Base-by-base conservation (phyloP, 441 rosid genomes). In the Melastoma candidum region DNA sequence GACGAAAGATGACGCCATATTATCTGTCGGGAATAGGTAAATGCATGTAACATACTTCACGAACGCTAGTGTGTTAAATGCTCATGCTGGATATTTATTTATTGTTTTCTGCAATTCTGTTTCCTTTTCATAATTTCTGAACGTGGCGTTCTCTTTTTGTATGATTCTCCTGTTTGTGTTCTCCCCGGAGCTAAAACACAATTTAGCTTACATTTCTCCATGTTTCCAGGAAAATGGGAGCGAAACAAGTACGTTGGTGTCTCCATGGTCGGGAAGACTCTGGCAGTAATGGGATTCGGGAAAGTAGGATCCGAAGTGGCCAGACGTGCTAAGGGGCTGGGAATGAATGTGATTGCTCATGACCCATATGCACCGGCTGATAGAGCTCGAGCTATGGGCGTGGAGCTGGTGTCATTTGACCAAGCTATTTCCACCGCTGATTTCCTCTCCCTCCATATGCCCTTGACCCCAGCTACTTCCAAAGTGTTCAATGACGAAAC, bases 361-460 rank as follows among this genome's bases (percentile, higher is more conserved):
- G 99, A 93, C 68, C 99, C 99, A 4, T 93, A 89, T 57, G 97
- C 97, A 0, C 79, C 97, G 0, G 95, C 99, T 1, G 97, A 93
- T 44, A 81, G 97, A 48, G 97, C 99, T 4, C 88, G 82, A 44
- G 95, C 97, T 7, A 66, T 84, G 54, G 96, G 95, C 12, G 99
- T 84, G 26, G 95, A 84, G 10, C 68, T 93, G 50, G 99, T 86
- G 47, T 75, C 85, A 66, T 89, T 89, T 56, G 93, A 83, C 12
- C 88, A 81, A 61, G 96, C 93, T 29, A 61, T 87, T 1, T 73
- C 84, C 1, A 70, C 88, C 0, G 96, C 97, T 0, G 96, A 93
- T 68, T 93, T 93, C 71, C 75, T 93, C 51, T 89, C 97, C 53
- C 66, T 89, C 61, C 99, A 93, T 67, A 87, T 93, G 97, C 97